Evolutionary conservation across 139 green algal genomes (phyloP).

Genomic region (Tetraselmis chui): DNA sequence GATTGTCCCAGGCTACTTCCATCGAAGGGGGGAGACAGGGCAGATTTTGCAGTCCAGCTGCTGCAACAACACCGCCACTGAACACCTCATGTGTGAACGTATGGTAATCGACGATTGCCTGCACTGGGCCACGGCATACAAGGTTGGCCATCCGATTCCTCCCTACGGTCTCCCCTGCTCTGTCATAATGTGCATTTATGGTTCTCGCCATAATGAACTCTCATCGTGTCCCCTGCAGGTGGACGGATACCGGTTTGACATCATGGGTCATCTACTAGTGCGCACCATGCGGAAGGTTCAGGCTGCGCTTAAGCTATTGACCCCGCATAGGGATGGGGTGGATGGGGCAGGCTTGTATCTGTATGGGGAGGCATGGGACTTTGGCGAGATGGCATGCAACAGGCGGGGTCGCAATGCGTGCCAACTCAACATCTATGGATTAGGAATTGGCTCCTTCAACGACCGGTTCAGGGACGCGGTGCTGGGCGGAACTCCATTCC

Average conservation of each 20-base stretch:
- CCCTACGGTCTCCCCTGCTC: slow-evolving; percentile 26
- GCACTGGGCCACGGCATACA: slow-evolving; percentile 80
- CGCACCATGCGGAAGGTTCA: slow-evolving; percentile 62
- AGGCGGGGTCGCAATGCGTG: slow-evolving; percentile 65
- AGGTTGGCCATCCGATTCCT: slow-evolving; percentile 50
- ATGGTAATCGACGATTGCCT: slow-evolving; percentile 78
- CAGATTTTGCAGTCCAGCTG: slow-evolving; percentile 64
- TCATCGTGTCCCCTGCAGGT: background rate
- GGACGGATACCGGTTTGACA: slow-evolving; percentile 59
- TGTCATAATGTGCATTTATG: background rate
- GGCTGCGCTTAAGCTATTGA: slow-evolving; percentile 40
- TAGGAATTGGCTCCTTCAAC: slow-evolving; percentile 76
- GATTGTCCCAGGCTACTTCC: slow-evolving; percentile 85
- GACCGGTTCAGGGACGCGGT: slow-evolving; percentile 76
- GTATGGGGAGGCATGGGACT: slow-evolving; percentile 90
- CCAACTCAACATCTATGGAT: slow-evolving; percentile 73
- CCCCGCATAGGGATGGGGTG: slow-evolving; percentile 55
- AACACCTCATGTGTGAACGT: slow-evolving; percentile 81
- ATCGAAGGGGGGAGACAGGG: slow-evolving; percentile 43
- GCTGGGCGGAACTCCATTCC: slow-evolving; percentile 69
- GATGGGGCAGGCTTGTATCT: slow-evolving; percentile 67
- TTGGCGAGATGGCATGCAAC: slow-evolving; percentile 77
- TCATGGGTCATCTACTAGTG: slow-evolving; percentile 81
- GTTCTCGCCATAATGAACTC: background rate
- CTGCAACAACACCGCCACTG: slow-evolving; percentile 84